Evolutionary conservation across 2,329 filamentous ascomycete genomes (phyloP).

Genomic region (Colletotrichum nymphaeae): DNA sequence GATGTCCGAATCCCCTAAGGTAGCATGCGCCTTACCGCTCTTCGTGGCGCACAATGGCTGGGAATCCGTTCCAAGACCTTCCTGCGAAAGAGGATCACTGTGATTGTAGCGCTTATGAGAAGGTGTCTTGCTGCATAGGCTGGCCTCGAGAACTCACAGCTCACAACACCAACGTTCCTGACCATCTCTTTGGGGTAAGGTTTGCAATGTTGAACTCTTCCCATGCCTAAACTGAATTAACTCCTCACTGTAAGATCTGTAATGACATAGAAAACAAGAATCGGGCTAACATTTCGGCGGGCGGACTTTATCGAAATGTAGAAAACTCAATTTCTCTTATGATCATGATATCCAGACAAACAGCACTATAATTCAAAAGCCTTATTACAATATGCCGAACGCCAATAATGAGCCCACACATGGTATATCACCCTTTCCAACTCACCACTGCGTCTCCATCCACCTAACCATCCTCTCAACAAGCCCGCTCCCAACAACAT

Average conservation of each 20-base stretch:
- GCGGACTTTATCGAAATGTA: not conserved
- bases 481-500: constrained; percentile 51
- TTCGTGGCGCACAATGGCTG: not conserved
- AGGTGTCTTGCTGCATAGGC: not conserved
- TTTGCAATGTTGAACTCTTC: not conserved
- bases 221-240: not conserved
- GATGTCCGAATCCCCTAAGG: not conserved
- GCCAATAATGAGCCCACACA: not conserved
- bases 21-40: not conserved
- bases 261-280: not conserved
- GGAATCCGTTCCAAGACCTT: not conserved
- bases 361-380: not conserved
- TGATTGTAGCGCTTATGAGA: not conserved
- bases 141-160: not conserved
- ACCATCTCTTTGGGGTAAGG: not conserved
- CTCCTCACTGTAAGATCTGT: not conserved
- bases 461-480: constrained; percentile 50
- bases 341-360: not conserved
- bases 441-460: constrained; percentile 43
- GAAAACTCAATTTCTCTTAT: no score
- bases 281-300: not conserved
- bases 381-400: not conserved
- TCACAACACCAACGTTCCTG: not conserved
- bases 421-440: not conserved
- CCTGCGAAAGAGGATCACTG: not conserved